Conservation (phyloP, 768 basidiomycete genomes). For the Hericium rajendrae region DNA sequence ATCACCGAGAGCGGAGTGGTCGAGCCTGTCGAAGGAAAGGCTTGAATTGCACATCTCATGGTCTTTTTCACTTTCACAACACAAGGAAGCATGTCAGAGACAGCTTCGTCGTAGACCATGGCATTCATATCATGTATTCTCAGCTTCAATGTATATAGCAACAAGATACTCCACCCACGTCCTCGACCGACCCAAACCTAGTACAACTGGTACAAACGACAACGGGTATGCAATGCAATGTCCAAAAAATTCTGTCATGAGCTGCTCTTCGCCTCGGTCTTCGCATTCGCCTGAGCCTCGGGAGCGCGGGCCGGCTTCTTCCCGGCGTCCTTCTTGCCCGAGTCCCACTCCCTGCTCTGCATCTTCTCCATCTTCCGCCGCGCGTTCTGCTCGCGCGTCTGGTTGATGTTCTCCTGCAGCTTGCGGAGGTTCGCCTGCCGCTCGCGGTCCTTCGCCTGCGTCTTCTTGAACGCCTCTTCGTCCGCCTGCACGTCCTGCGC, state of each 20-base stretch:
- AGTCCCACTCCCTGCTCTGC: conserved; percentile 77
- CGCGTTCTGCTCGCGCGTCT: conserved; percentile 69
- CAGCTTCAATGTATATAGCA: no score
- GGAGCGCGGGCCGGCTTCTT: background rate
- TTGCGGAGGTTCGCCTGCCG: conserved; percentile 50
- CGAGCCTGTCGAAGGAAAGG: background rate
- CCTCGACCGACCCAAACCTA: no score
- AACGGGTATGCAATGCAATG: no score
- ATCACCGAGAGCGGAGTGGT: background rate
- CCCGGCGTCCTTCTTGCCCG: conserved; percentile 42
- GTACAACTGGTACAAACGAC: no score
- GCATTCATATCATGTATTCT: no score
- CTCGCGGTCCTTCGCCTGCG: conserved; percentile 52
- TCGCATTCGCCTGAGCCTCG: no score
- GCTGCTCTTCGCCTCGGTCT: no score
- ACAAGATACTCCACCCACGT: no score
- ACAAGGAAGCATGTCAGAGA: no score
- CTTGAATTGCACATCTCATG: background rate
- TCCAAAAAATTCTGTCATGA: no score
- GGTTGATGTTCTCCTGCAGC: conserved; percentile 60
- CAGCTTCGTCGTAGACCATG: no score
- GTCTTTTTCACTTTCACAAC: background rate
- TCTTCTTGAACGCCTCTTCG: conserved; percentile 67
- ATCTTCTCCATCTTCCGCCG: conserved; percentile 76
- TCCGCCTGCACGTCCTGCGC: conserved; percentile 71